Conservation (phyloP, 345 rosid species). For the Dipteronia dyeriana region DNA sequence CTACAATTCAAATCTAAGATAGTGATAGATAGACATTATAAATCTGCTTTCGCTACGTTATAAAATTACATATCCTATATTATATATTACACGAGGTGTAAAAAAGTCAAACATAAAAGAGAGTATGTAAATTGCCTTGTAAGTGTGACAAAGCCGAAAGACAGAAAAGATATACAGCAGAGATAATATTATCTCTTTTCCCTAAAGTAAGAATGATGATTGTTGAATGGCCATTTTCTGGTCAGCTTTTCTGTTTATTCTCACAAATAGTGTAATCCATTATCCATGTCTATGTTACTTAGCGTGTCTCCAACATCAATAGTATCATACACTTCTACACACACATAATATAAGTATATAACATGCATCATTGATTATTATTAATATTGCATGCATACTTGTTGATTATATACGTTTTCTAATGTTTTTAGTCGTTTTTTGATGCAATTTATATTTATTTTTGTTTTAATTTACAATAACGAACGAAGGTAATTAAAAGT, state of each 20-base stretch:
- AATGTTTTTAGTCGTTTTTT: neutral
- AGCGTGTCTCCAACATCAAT: slow-evolving; percentile 13
- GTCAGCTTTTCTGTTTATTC: neutral
- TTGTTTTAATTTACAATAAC: neutral
- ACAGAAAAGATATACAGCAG: neutral
- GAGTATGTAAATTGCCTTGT: slow-evolving; percentile 9
- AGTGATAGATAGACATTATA: too few relatives aligned
- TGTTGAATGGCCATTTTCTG: neutral
- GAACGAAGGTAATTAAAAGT: neutral
- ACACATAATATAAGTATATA: too few relatives aligned
- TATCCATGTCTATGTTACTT: neutral
- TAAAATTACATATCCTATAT: too few relatives aligned
- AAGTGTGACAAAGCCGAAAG: neutral
- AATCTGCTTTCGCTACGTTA: too few relatives aligned
- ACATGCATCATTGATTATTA: too few relatives aligned
- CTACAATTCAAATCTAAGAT: too few relatives aligned
- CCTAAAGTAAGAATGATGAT: neutral
- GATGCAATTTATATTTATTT: too few relatives aligned
- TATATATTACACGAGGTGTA: too few relatives aligned
- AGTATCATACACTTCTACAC: too few relatives aligned
- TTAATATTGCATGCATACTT: too few relatives aligned
- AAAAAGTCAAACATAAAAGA: neutral
- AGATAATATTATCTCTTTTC: neutral
- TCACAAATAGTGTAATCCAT: neutral
- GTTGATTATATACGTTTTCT: neutral